A percentile compares a stretch with the other conserved stretches of the same genome.
phyloP scores from a whole-genome alignment of 257 asterid species.

The Cynanchum wilfordii region DNA sequence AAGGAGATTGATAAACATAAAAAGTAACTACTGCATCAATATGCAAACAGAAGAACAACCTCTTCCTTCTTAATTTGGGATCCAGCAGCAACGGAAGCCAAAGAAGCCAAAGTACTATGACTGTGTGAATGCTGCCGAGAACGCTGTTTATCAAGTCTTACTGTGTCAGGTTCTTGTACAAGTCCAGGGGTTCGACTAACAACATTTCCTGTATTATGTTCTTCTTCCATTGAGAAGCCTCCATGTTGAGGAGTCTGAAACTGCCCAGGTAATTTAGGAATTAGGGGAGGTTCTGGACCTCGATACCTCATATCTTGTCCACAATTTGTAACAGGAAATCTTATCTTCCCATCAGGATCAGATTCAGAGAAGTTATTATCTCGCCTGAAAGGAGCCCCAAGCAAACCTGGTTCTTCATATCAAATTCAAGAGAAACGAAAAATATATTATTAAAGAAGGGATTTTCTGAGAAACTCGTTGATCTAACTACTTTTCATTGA shows the following conservation, averaged over 20 bases:
- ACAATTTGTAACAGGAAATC: slow-evolving; percentile 23
- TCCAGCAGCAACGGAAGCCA: slow-evolving; percentile 37
- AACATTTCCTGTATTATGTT: slow-evolving; percentile 33
- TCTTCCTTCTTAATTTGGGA: slow-evolving; percentile 55
- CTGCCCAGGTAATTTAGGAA: slow-evolving; percentile 63
- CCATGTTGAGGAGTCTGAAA: slow-evolving; percentile 45
- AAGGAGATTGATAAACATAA: slow-evolving; percentile 5
- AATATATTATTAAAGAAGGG: neutral
- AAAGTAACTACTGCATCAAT: slow-evolving; percentile 1
- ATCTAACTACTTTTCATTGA: neutral
- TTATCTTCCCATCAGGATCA: slow-evolving; percentile 35
- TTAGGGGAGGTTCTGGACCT: slow-evolving; percentile 55
- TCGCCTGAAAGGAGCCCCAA: slow-evolving; percentile 71
- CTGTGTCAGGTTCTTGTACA: slow-evolving; percentile 38
- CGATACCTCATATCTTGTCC: slow-evolving; percentile 38
- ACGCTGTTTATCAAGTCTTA: slow-evolving; percentile 39
- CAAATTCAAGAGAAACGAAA: slow-evolving; percentile 3
- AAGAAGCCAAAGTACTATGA: slow-evolving; percentile 36
- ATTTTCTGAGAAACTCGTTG: neutral
- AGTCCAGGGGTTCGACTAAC: slow-evolving; percentile 39
- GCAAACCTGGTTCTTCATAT: slow-evolving; percentile 74
- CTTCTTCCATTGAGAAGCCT: slow-evolving; percentile 63
- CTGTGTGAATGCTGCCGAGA: slow-evolving; percentile 42
- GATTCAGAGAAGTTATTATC: slow-evolving; percentile 41
- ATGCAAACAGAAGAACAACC: slow-evolving; percentile 36